These are phyloP conservation scores for Ceratocystis ficicola DNA, from an alignment of 2,329 filamentous ascomycete genomes.

Conservation along the genomic window DNA sequence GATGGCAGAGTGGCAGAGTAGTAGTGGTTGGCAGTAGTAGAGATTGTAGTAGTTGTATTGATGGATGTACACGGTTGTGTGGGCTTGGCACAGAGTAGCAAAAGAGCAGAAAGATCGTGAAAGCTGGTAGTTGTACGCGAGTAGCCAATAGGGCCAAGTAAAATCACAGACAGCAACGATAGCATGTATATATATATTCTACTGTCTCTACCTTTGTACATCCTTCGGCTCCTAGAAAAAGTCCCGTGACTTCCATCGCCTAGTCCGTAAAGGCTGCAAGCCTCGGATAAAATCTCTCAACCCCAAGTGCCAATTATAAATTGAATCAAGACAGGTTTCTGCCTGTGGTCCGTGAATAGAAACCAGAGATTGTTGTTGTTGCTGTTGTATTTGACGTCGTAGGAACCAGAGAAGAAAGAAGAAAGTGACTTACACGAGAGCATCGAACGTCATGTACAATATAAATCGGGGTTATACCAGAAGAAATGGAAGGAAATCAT, in stretches of 20 bases:
- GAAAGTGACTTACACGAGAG: background rate
- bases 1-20: background rate
- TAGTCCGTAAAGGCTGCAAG: constrained; percentile 6
- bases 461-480: background rate
- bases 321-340: background rate
- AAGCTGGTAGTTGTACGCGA: background rate
- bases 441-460: too few relatives aligned
- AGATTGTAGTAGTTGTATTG: background rate
- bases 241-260: background rate
- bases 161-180: too few relatives aligned
- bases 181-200: background rate
- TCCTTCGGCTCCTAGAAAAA: background rate
- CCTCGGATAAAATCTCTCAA: background rate
- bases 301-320: background rate
- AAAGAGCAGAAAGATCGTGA: background rate
- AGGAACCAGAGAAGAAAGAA: background rate
- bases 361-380: too few relatives aligned
- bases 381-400: too few relatives aligned
- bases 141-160: too few relatives aligned
- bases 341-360: background rate
- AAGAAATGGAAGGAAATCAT: background rate
- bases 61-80: background rate
- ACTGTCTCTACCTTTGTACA: background rate
- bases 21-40: background rate
- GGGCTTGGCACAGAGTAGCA: background rate